These are phyloP conservation scores for Pleurotus giganteus DNA, from an alignment of 768 basidiomycete species.

Conservation along the genomic window DNA sequence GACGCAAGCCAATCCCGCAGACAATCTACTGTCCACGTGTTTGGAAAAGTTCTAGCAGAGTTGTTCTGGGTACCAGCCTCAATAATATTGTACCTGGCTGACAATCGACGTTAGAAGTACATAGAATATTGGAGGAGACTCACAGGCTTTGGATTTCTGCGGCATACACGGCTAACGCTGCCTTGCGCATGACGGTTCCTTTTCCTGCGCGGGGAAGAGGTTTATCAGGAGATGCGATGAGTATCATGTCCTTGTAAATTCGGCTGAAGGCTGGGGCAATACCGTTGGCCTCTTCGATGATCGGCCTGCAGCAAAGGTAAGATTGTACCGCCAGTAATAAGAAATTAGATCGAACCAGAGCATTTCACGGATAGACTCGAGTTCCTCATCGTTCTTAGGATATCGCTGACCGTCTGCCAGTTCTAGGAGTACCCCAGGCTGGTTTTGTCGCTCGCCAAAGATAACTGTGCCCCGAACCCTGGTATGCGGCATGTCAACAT, in stretches of 20 bases:
- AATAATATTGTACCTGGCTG: slow-evolving; percentile 20
- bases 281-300: slow-evolving; percentile 43
- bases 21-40: slow-evolving; percentile 14
- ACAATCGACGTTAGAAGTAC: neutral
- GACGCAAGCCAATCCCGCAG: slow-evolving; percentile 20
- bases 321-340: neutral
- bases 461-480: slow-evolving; percentile 33
- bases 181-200: slow-evolving; percentile 45
- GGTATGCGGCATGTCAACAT: no score
- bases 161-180: slow-evolving; percentile 38
- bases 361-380: slow-evolving; percentile 29
- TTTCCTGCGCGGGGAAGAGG: slow-evolving; percentile 47
- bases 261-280: slow-evolving; percentile 41
- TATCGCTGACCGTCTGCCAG: slow-evolving; percentile 26
- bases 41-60: slow-evolving; percentile 14
- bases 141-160: slow-evolving; percentile 47
- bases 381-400: slow-evolving; percentile 15
- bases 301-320: slow-evolving; percentile 25
- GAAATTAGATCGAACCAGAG: slow-evolving; percentile 29
- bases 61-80: slow-evolving; percentile 16
- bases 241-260: slow-evolving; percentile 54
- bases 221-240: slow-evolving; percentile 34
- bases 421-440: slow-evolving; percentile 33
- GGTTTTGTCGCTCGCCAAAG: slow-evolving; percentile 39
- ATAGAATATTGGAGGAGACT: slow-evolving; percentile 7